Evolutionary conservation across 1,284 basidiomycete species (phyloP), one percentile per base, ranked within the genome.

Genomic region (Tilletia indica): DNA sequence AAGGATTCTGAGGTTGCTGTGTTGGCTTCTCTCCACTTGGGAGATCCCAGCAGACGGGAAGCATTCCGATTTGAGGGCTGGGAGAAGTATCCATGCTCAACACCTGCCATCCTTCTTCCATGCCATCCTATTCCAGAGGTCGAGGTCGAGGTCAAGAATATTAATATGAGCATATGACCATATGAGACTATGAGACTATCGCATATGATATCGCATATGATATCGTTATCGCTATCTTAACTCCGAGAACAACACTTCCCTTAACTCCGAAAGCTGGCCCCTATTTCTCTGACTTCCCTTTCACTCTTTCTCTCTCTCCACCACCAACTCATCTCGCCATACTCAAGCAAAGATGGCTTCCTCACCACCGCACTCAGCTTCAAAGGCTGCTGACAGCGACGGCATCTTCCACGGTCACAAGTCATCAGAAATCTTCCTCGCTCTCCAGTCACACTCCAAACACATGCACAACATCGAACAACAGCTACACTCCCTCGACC

Each of bases 1-100:
- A 97, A 99, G 74, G 90, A 91, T 31, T 86, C 86, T 12, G 91
- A 91, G 8, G 90, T 89, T 2, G 94, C 92, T 0, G 96, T 99
- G 83, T 97, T 91, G 31, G 90, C 89, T 31, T 89, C 89, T 25
- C 93, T 89, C 94, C 96, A 99, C 58, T 77, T 78, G 0, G 76
- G 79, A 34, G 76, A 76, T 0, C 78, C 74, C 2, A 82, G 73
- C 4, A 82, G 71, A 8, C 74, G 71, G 14, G 80, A 78, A 21
- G 80, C 80, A 25, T 76, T 74, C 5, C 72, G 67, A 68, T 82
- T 80, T 49, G 79, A 77, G 0, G 78, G 74, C 3, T 72, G 69
- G 1, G 72, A 75, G 8, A 77, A 73, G 68, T 81, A 81, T 34
- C 34, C 61, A 64, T 64, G 61, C 61, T 42, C 16, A 16, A 54